These are phyloP conservation scores for Ogataea methanolica DNA, from an alignment of 805 yeast species.

Conservation along the genomic window DNA sequence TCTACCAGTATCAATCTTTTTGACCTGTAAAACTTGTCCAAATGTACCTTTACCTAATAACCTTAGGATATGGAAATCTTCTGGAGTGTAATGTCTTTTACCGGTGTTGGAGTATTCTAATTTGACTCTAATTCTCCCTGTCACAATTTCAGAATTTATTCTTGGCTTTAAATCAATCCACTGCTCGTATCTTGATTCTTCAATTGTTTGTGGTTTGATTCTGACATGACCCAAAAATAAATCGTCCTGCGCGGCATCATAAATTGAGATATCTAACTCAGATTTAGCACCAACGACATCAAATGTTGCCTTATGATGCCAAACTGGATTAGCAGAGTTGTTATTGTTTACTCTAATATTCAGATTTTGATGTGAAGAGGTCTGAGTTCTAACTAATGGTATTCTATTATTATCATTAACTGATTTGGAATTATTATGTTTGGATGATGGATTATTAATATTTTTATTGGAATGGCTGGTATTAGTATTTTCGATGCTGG, in stretches of 20 bases:
- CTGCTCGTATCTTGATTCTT: constrained; percentile 44
- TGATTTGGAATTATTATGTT: constrained; percentile 12
- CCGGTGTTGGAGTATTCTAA: constrained; percentile 67
- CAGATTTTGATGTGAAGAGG: constrained; percentile 23
- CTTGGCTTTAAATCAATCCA: constrained; percentile 79
- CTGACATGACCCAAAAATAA: constrained; percentile 82
- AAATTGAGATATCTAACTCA: constrained; percentile 84
- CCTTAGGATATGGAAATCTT: constrained; percentile 88
- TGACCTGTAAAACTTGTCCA: constrained; percentile 96
- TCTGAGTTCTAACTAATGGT: constrained; percentile 24
- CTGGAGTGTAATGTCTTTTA: constrained; percentile 84
- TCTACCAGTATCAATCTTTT: constrained; percentile 82
- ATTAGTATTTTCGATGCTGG: background rate
- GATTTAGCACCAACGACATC: constrained; percentile 85
- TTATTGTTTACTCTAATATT: constrained; percentile 19
- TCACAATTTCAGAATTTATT: constrained; percentile 66
- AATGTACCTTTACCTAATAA: constrained; percentile 94
- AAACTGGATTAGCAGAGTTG: constrained; percentile 59
- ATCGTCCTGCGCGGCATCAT: constrained; percentile 80
- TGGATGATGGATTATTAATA: constrained; percentile 1
- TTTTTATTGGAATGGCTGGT: constrained; percentile 1
- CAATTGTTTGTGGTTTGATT: constrained; percentile 56
- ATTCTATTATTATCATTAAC: constrained; percentile 24
- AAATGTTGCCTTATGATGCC: constrained; percentile 91
- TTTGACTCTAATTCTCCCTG: constrained; percentile 73